Percentiles rank a stretch among this genome's conserved stretches.
These are phyloP conservation scores for Glonium stellatum DNA, from an alignment of 495 filamentous ascomycete species.

Conservation along the genomic window DNA sequence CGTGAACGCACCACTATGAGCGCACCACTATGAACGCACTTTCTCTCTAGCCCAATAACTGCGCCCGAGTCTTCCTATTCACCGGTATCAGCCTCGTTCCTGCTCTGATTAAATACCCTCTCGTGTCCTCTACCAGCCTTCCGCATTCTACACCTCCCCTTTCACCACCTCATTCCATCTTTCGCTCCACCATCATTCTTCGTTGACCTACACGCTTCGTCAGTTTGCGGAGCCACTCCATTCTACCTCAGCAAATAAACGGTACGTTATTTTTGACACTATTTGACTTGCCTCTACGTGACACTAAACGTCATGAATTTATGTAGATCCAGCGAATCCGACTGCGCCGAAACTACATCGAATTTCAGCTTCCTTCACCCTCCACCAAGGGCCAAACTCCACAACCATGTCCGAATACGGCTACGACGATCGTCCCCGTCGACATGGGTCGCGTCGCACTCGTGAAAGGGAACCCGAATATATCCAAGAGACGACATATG, in stretches of 20 bases:
- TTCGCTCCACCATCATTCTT: conserved; percentile 21
- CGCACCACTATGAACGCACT: not conserved
- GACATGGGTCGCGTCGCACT: conserved; percentile 18
- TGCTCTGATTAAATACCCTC: not conserved
- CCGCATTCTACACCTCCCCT: not conserved
- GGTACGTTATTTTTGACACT: conserved; percentile 7
- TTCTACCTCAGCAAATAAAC: conserved; percentile 11
- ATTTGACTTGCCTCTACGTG: not conserved
- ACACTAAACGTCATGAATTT: not conserved
- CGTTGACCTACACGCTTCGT: conserved; percentile 15
- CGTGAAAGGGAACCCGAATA: conserved; percentile 39
- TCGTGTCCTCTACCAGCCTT: not conserved
- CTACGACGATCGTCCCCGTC: conserved; percentile 29
- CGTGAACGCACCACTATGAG: too few species aligned
- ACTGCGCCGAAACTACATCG: conserved; percentile 1
- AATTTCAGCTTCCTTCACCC: not conserved
- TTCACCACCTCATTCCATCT: conserved; percentile 9
- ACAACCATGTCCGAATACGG: conserved; percentile 31
- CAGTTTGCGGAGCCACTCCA: conserved; percentile 14
- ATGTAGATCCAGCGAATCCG: conserved; percentile 5
- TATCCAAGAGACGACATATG: conserved; percentile 37
- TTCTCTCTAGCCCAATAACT: not conserved
- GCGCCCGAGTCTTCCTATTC: not conserved
- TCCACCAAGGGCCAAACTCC: not conserved
- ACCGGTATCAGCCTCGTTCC: not conserved